Evolutionary conservation across 148 eudicot species (phyloP), one percentile per base, ranked within the genome.

Genomic region (Tetragonia tetragonoides): DNA sequence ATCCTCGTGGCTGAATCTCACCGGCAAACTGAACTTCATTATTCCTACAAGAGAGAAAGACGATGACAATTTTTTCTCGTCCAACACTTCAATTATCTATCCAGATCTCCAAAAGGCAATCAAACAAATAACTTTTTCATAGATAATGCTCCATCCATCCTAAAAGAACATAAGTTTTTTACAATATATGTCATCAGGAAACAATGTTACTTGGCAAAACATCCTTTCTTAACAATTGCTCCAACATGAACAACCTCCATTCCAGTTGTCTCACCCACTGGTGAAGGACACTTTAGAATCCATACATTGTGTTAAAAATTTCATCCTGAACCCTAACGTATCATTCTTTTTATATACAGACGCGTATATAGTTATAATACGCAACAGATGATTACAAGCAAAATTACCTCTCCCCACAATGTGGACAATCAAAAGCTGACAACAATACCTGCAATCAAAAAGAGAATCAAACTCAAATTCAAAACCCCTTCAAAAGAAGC

Each of bases 21-120:
- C 99, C 99, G 59, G 97, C 99, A 81, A 95, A 95, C 80, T 95
- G 97, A 80, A 93, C 99, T 83, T 93, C 96, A 73, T 90, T 95
- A 84, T 95, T 95, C 88, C 97, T 94, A 82, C 59, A 82, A 63
- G 77, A 57, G 39, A 53, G 47, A 41, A 37, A 80, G 62, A 8
- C 59, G 2, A 49, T 16, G 14, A 23, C 15, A 56, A 16, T n/a
- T 18, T 28, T 57, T 61, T 38, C 24, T 38, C 10, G 18, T 40
- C 15, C 47, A 37, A 8, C 9, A 70, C 18, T 70, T 53, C 20
- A 15, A 18, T 37, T 6, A 39, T 46, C 5, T 21, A 23, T 69
- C 37, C 16, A 20, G 15, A 14, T 0, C 28, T 6, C 3, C 3
- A 6, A n/a, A 2, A 21, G 28, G 1, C 15, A 6, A 49, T 20